phyloP scores from a whole-genome alignment of 352 stramenopile species.

The Phytophthora pini region DNA sequence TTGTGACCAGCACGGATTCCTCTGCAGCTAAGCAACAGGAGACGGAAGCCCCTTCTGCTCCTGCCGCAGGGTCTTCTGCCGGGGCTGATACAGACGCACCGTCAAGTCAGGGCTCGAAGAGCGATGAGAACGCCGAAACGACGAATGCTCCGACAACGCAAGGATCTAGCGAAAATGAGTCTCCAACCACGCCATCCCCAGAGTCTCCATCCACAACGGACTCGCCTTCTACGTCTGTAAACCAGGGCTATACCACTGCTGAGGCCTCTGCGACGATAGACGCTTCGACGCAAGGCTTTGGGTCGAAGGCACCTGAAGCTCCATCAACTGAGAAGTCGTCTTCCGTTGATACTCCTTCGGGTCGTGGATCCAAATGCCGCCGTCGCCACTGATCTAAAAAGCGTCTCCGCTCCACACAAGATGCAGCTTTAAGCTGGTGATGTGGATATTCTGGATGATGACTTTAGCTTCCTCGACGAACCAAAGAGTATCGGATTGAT shows the following conservation, averaged over 20 bases:
- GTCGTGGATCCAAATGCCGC: too few relatives aligned
- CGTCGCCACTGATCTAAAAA: conserved; percentile 17
- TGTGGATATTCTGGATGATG: conserved; percentile 57
- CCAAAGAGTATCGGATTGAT: too few relatives aligned
- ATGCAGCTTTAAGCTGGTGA: conserved; percentile 54
- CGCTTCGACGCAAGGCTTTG: too few relatives aligned
- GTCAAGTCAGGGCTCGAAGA: conserved; percentile 1
- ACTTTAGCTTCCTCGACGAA: conserved; percentile 1
- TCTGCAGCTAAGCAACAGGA: conserved; percentile 5
- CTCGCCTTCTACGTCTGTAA: too few relatives aligned
- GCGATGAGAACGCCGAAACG: neutral
- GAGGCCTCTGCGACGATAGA: too few relatives aligned
- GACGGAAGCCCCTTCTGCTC: conserved; percentile 2
- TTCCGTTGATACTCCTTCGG: neutral
- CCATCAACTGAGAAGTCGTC: neutral
- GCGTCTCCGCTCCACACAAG: conserved; percentile 35
- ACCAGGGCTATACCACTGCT: too few relatives aligned
- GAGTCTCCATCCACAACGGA: neutral
- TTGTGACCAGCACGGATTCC: conserved; percentile 1
- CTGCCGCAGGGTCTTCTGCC: neutral
- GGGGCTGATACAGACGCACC: neutral
- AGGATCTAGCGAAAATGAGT: neutral
- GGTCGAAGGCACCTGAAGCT: neutral
- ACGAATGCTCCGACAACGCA: neutral
- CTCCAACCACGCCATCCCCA: neutral